These are phyloP conservation scores for Aspergillus hancockii DNA, from an alignment of 495 filamentous ascomycete genomes.

Conservation along the genomic window DNA sequence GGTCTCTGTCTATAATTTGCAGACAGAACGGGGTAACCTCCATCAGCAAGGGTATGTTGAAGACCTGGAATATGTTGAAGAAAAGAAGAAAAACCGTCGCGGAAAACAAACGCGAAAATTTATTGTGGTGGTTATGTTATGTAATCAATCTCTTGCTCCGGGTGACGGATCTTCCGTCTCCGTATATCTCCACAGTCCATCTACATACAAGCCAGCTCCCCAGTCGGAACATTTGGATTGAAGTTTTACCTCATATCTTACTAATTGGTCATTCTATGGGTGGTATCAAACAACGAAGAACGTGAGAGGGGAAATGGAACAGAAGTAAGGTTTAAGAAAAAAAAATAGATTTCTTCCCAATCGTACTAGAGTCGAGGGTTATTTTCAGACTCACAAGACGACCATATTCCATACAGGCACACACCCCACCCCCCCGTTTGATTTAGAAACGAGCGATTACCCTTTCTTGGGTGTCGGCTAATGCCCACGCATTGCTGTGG, in stretches of 20 bases:
- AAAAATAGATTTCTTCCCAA: background rate
- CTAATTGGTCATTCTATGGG: background rate
- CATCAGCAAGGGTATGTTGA: conserved; percentile 50
- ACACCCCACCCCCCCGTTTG: too few species aligned
- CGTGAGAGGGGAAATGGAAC: background rate
- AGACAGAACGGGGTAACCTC: conserved; percentile 31
- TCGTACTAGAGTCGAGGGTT: background rate
- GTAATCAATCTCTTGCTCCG: conserved; percentile 2
- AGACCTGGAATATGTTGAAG: conserved; percentile 41
- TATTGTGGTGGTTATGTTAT: conserved; percentile 18
- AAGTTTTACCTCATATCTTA: background rate
- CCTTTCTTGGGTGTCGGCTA: conserved; percentile 71
- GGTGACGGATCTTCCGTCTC: background rate
- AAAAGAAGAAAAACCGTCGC: conserved; percentile 19
- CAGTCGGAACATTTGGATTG: too few species aligned
- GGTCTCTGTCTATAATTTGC: conserved; percentile 50
- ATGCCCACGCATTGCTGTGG: conserved; percentile 67
- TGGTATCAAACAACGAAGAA: background rate
- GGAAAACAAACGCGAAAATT: conserved; percentile 21
- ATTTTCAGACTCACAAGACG: background rate
- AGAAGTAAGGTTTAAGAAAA: background rate
- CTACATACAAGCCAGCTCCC: too few species aligned
- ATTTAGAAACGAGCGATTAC: conserved; percentile 62
- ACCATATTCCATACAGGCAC: background rate
- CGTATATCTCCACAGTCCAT: too few species aligned